These are phyloP conservation scores for Starmera stellimalicola DNA, from an alignment of 1,139 yeast species.

Conservation along the genomic window DNA sequence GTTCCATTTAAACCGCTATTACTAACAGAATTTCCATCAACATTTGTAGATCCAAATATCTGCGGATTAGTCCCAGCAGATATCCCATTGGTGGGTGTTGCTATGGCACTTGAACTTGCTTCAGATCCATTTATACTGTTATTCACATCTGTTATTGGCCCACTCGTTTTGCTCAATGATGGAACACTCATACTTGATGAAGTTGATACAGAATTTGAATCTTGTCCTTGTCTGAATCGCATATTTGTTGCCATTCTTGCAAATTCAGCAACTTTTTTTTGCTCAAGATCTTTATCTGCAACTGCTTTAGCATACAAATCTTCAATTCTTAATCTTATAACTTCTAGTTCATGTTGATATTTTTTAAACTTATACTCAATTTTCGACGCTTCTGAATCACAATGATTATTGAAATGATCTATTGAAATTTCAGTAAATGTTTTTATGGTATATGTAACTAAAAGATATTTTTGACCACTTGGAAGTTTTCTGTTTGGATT, in stretches of 20 bases:
- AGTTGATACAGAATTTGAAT: neutral
- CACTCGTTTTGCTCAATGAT: no score
- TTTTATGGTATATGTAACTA: conserved; percentile 3
- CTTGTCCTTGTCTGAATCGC: neutral
- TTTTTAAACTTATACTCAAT: neutral
- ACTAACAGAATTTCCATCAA: no score
- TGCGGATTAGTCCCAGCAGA: no score
- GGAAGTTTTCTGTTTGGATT: conserved; percentile 2
- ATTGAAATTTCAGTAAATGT: conserved; percentile 5
- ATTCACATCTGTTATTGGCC: no score
- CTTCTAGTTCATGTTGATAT: neutral
- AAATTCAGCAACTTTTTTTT: neutral
- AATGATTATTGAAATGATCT: conserved; percentile 1
- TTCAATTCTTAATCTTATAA: neutral
- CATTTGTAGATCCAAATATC: no score
- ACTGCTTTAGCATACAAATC: neutral
- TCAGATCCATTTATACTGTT: no score
- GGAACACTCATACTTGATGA: no score
- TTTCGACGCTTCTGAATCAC: neutral
- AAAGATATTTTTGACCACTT: conserved; percentile 4
- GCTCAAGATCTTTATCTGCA: neutral
- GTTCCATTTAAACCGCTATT: no score
- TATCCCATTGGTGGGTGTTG: no score
- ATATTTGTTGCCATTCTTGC: neutral
- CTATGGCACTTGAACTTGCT: no score